A percentile compares a stretch with the other conserved stretches of the same genome.
Conservation (phyloP, 176 grass and related monocot species). For the Eragrostis curvula region DNA sequence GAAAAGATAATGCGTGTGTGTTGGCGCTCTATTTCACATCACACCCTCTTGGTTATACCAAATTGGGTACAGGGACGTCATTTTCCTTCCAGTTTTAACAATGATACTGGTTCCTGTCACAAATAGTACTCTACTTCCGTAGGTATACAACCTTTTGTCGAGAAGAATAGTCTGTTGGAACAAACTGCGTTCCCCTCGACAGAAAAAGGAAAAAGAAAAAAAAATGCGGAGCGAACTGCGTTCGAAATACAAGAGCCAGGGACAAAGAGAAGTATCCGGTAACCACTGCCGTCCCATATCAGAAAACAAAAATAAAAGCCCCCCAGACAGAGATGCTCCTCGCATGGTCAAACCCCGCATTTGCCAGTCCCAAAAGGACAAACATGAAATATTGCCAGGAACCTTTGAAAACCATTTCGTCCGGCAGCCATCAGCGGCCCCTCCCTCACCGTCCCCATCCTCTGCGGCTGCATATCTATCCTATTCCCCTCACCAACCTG, state of each 20-base stretch:
- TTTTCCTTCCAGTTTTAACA: neutral
- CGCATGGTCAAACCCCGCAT: neutral
- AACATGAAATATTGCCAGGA: constrained; percentile 28
- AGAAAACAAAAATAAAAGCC: neutral
- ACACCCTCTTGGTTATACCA: neutral
- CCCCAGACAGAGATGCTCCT: neutral
- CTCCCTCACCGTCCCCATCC: constrained; percentile 36
- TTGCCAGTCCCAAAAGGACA: constrained; percentile 24
- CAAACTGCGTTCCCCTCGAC: neutral
- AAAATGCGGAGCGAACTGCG: neutral
- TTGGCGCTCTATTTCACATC: neutral
- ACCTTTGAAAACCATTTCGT: constrained; percentile 12
- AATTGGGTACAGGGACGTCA: neutral
- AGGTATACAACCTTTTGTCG: no score
- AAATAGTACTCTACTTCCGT: neutral
- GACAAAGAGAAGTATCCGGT: neutral
- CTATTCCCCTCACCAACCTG: constrained; percentile 29
- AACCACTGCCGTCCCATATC: constrained; percentile 3
- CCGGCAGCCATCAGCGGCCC: neutral
- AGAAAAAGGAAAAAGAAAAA: no score
- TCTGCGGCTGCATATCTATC: constrained; percentile 18
- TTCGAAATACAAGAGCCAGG: neutral
- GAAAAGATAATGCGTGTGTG: neutral
- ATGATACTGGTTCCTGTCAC: neutral
- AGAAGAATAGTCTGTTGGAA: neutral